Percentiles rank a stretch among this genome's conserved stretches.
Evolutionary conservation across 768 basidiomycete genomes (phyloP).

Genomic region (Russula vinacea): DNA sequence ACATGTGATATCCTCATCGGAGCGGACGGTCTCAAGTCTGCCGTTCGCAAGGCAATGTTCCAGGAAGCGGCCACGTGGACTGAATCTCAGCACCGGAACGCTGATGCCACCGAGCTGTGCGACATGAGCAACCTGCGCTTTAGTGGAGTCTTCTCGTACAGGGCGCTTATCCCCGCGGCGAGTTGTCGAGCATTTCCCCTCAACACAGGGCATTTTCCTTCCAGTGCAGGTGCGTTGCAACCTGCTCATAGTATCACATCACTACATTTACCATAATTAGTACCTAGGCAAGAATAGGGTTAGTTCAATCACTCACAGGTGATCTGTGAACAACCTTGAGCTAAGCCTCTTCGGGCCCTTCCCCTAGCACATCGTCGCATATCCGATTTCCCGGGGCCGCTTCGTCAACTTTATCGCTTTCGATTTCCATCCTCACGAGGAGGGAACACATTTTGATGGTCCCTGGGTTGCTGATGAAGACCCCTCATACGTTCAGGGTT

Average conservation of each 20-base stretch:
- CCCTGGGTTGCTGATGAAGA: slow-evolving; percentile 17
- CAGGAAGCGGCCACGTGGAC: slow-evolving; percentile 32
- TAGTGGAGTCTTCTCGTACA: slow-evolving; percentile 59
- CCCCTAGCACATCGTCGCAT: slow-evolving; percentile 60
- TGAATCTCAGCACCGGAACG: slow-evolving; percentile 40
- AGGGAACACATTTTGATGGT: slow-evolving; percentile 9
- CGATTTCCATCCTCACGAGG: slow-evolving; percentile 16
- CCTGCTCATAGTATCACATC: slow-evolving; percentile 1
- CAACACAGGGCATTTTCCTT: slow-evolving; percentile 48
- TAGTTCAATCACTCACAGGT: slow-evolving; percentile 37
- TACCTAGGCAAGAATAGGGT: slow-evolving; percentile 48
- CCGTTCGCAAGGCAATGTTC: slow-evolving; percentile 42
- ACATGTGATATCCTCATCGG: slow-evolving; percentile 65
- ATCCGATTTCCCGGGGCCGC: slow-evolving; percentile 57
- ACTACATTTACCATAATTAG: slow-evolving; percentile 35
- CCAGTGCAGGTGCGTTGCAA: slow-evolving; percentile 46
- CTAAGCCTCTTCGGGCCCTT: slow-evolving; percentile 14
- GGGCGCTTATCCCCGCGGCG: slow-evolving; percentile 54
- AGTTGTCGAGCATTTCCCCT: slow-evolving; percentile 43
- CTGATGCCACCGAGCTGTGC: slow-evolving; percentile 42
- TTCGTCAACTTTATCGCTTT: slow-evolving; percentile 45
- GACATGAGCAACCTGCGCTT: slow-evolving; percentile 47
- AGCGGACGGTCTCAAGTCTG: slow-evolving; percentile 64
- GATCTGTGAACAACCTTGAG: background rate
- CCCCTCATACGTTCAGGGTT: background rate